Evolutionary conservation across 768 basidiomycete genomes (phyloP), one percentile per base, ranked within the genome.

Genomic region (Coprinopsis strossmayeri): DNA sequence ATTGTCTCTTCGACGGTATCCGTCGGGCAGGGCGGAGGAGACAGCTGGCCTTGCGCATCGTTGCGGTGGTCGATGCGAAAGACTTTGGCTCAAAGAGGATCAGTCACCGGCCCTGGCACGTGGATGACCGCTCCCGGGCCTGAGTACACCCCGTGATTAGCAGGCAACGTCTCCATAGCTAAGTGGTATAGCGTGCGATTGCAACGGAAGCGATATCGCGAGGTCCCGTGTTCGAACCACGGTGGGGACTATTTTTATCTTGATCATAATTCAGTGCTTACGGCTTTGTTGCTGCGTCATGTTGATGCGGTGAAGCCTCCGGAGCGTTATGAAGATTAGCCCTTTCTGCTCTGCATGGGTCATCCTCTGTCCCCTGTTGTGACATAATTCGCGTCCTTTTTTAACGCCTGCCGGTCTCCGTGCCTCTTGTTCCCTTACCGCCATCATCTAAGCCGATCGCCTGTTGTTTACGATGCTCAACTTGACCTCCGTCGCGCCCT

Each of bases 1-100:
- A 51, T 44, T 41, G 55, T 12, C 42, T 35, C 34, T 43, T 48
- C 30, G 43, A 9, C 17, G 52, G n/a, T n/a, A n/a, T 40, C 11
- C 47, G 45, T 35, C 54, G 52, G 34, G 55, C 55, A 45, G 55
- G 65, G 57, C 69, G 72, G 43, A 69, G 55, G 50, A 74, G 61
- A 28, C 71, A 63, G 34, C 64, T 61, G 49, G 62, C 64, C 60
- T 61, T 69, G 60, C 65, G 71, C 77, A 76, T 76, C 51, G 55
- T 53, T 37, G 42, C 34, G 18, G 13, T 35, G 20, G 43, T 41
- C 23, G 18, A 41, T 47, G 9, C 21, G 40, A n/a, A n/a, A 42
- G 35, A 13, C 18, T 18, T 10, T 32, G 43, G 11, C 43, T 11
- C 9, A 5, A 18, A 38, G 17, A 38, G 18, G 5, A 38, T 20